Evolutionary conservation across 495 filamentous ascomycete species (phyloP).

Genomic region (Polyplosphaeria fusca): DNA sequence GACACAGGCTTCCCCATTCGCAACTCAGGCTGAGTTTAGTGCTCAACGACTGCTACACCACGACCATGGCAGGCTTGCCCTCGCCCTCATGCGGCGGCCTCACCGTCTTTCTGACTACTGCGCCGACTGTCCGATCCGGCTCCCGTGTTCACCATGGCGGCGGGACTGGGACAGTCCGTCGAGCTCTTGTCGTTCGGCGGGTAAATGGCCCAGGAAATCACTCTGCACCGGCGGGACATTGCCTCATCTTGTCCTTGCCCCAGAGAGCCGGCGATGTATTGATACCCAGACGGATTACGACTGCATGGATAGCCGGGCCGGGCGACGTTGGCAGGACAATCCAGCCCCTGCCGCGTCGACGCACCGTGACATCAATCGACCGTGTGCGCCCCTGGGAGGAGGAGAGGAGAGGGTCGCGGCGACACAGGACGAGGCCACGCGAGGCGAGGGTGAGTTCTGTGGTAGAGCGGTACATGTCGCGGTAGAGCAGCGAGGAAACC

Average conservation of each 20-base stretch:
- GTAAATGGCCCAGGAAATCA: constrained; percentile 13
- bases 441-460: no score
- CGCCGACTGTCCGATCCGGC: not conserved
- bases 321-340: no score
- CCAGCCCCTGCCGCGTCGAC: not conserved
- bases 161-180: constrained; percentile 7
- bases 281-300: constrained; percentile 11
- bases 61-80: not conserved
- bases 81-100: constrained; percentile 14
- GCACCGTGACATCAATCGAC: not conserved
- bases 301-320: constrained; percentile 13
- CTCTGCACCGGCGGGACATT: constrained; percentile 21
- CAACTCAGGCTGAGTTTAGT: constrained; percentile 17
- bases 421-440: no score
- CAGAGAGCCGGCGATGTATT: constrained; percentile 10
- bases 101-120: constrained; percentile 20
- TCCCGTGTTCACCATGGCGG: constrained; percentile 13
- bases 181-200: constrained; percentile 13
- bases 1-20: constrained; percentile 7
- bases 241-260: constrained; percentile 15
- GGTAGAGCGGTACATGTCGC: no score
- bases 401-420: no score
- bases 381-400: no score
- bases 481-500: no score
- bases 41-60: constrained; percentile 5